Evolutionary conservation across 371 early-diverging fungal species (phyloP), one percentile per base, ranked within the genome.

Genomic region (Rhizopus arrhizus): DNA sequence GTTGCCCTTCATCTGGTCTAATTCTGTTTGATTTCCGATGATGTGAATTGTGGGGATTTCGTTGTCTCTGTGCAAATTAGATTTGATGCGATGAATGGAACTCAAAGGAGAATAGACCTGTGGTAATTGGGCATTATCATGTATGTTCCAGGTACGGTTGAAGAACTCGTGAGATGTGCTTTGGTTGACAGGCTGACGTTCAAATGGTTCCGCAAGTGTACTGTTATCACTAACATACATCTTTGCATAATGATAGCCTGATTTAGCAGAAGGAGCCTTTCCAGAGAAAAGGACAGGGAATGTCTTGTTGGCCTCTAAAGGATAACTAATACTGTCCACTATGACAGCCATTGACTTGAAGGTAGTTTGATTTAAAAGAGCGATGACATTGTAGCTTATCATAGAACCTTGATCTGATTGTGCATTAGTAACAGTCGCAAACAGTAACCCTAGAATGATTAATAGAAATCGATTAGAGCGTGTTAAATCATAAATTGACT

Each of bases 21-120:
- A 41, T 2, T 16, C 55, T 3, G 59, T 49, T 43, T 61, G 57
- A 9, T 59, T 58, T 13, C 57, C 70, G 33, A 41, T 45, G 4
- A 69, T 33, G 22, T 69, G 62, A 16, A 69, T 56, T 7, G 66
- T 65, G 29, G 66, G 66, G 22, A 69, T 69, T 48, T 69, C 55
- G 1, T 62, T 59, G 7, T 69, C 62, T 13, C 57, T 51, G 56
- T 67, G 68, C 7, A 65, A 57, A 5, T 65, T 41, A 41, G 65
- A 59, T 0, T 51, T 11, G 8, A 65, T 56, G 16, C 70, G 70
- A 33, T 65, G 16, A n/a, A 69, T 59, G 41, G 61, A 22, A 34
- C 45, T n/a, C 31, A 69, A 47, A 6, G 65, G 66, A 2, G 46
- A 33, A 8, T 52, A 16, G 3, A 62, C 31, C 3, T 50, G 38